Percentiles rank a stretch among this genome's conserved stretches.
These are phyloP conservation scores for Pythium folliculosum DNA, from an alignment of 352 stramenopile genomes.

Conservation along the genomic window DNA sequence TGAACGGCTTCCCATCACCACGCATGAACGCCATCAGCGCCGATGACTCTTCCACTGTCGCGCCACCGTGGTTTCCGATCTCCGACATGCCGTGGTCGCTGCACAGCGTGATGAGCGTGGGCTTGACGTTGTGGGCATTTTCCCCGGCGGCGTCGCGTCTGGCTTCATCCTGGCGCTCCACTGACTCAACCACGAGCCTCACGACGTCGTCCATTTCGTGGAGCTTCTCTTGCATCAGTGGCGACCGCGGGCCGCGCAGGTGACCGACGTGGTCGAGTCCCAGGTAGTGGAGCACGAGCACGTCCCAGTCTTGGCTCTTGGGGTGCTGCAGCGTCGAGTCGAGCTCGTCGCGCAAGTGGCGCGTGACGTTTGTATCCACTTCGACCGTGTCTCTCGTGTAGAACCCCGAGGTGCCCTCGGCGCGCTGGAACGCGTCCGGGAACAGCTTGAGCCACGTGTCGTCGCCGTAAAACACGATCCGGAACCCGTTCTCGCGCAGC, in stretches of 20 bases:
- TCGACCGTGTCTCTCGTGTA: constrained; percentile 88
- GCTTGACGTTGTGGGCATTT: constrained; percentile 26
- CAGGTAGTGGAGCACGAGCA: constrained; percentile 86
- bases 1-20: constrained; percentile 35
- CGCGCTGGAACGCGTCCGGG: constrained; percentile 61
- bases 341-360: constrained; percentile 82
- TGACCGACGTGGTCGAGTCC: constrained; percentile 88
- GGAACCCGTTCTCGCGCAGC: constrained; percentile 44
- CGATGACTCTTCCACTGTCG: constrained; percentile 82
- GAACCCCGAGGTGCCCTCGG: constrained; percentile 85
- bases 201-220: constrained; percentile 84
- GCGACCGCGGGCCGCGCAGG: constrained; percentile 71
- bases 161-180: constrained; percentile 54
- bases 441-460: constrained; percentile 92
- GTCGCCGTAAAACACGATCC: constrained; percentile 88
- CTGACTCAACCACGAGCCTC: constrained; percentile 54
- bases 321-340: constrained; percentile 65
- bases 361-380: constrained; percentile 86
- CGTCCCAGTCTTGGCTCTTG: constrained; percentile 82
- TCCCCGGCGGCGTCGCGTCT: constrained; percentile 12
- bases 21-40: constrained; percentile 79
- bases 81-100: constrained; percentile 91
- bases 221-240: constrained; percentile 79
- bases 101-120: constrained; percentile 79
- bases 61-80: constrained; percentile 84